phyloP scores from a whole-genome alignment of 768 basidiomycete species.

The Termitomyces sp. region DNA sequence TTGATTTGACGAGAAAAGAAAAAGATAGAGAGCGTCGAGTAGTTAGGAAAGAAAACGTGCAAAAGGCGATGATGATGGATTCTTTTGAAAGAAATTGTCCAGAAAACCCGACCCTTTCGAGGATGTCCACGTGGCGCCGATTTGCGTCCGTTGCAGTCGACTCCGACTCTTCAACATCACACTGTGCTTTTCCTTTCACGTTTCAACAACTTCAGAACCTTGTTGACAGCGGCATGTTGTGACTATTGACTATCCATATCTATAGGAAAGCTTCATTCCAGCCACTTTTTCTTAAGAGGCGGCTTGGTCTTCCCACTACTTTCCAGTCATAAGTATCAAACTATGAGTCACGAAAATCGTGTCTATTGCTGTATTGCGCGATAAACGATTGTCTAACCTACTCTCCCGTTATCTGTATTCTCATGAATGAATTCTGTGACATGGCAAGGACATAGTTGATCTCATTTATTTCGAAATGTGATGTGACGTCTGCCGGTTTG shows the following conservation, averaged over 20 bases:
- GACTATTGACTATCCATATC: not conserved
- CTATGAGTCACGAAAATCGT: not conserved
- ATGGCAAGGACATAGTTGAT: not conserved
- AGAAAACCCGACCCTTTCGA: conserved; percentile 11
- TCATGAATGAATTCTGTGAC: not conserved
- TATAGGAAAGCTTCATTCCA: not conserved
- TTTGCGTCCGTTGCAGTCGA: conserved; percentile 22
- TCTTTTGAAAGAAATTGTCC: conserved; percentile 6
- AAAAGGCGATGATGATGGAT: conserved; percentile 4
- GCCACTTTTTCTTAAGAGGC: not conserved
- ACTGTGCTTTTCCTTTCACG: not conserved
- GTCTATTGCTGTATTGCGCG: not conserved
- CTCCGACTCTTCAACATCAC: not conserved
- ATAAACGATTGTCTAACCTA: not conserved
- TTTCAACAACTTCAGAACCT: not conserved
- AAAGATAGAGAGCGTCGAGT: not conserved
- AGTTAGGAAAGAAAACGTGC: not conserved
- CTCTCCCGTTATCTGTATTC: not conserved
- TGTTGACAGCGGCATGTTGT: not conserved
- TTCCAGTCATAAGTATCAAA: not conserved
- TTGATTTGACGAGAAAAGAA: not conserved
- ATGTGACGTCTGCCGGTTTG: not conserved
- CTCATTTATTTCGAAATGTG: not conserved
- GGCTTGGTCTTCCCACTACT: not conserved
- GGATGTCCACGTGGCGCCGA: conserved; percentile 24